Percentiles rank a stretch among this genome's conserved stretches.
These are phyloP conservation scores for Tolypocladium pustulatum DNA, from an alignment of 2,329 filamentous ascomycete species.

Conservation along the genomic window DNA sequence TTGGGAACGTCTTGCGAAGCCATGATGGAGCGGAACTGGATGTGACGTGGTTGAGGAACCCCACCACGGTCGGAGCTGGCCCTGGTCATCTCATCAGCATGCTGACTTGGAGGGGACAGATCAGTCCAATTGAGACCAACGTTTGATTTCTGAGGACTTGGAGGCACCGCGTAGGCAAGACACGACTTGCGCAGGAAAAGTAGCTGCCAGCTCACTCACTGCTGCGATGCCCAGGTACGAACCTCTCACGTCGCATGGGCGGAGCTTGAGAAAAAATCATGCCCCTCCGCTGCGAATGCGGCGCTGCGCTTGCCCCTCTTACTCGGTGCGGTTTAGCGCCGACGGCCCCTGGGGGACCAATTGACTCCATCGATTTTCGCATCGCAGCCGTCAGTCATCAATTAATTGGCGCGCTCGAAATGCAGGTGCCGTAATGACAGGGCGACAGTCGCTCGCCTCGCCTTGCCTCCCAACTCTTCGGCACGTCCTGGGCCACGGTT, in stretches of 20 bases:
- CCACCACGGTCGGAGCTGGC: background rate
- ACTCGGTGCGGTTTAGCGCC: slow-evolving; percentile 16
- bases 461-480: too few species aligned
- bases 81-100: background rate
- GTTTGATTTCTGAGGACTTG: background rate
- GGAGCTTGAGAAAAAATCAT: slow-evolving; percentile 9
- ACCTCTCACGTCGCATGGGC: background rate
- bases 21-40: slow-evolving; percentile 8
- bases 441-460: too few species aligned
- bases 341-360: background rate
- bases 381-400: background rate
- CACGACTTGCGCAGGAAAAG: background rate
- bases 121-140: background rate
- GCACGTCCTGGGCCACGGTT: too few species aligned
- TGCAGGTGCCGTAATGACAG: too few species aligned
- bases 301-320: slow-evolving; percentile 19
- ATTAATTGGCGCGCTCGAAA: background rate
- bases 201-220: background rate
- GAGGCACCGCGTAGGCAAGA: background rate
- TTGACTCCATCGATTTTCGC: background rate
- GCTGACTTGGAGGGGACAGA: background rate
- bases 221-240: background rate
- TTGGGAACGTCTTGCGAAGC: slow-evolving; percentile 34
- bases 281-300: slow-evolving; percentile 8
- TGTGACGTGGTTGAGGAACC: background rate